Evolutionary conservation across 1,284 basidiomycete species (phyloP).

Genomic region (Meripilus lineatus): DNA sequence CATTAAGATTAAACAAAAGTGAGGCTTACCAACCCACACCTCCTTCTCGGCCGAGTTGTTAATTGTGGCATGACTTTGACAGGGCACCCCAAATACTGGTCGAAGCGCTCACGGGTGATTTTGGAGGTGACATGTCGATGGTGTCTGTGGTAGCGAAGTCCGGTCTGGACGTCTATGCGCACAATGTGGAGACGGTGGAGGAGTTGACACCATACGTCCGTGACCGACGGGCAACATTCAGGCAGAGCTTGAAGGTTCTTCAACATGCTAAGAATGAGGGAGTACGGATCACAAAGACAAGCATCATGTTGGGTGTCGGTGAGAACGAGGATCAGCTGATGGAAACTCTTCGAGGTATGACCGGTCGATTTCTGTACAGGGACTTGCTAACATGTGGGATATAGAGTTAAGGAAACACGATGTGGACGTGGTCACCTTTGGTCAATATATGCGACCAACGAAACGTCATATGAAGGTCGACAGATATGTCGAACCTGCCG

Average conservation of each 20-base stretch:
- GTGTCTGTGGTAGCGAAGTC: conserved; percentile 86
- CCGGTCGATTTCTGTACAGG: not conserved
- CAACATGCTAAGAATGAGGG: conserved; percentile 79
- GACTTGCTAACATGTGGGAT: conserved; percentile 5
- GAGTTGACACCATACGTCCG: conserved; percentile 92
- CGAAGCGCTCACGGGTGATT: conserved; percentile 96
- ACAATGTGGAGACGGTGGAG: conserved; percentile 97
- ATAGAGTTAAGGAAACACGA: conserved; percentile 82
- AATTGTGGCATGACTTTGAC: conserved; percentile 3
- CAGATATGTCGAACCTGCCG: conserved; percentile 90
- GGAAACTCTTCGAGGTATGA: conserved; percentile 75
- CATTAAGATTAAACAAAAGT: conserved; percentile 93
- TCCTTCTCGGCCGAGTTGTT: not conserved
- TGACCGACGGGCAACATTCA: conserved; percentile 91
- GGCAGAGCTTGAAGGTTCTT: conserved; percentile 85
- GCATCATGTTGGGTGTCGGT: conserved; percentile 98
- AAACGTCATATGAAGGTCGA: conserved; percentile 99
- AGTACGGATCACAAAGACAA: conserved; percentile 93
- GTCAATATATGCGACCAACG: conserved; percentile 99
- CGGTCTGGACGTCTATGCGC: conserved; percentile 96
- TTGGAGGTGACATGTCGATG: conserved; percentile 72
- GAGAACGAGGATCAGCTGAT: conserved; percentile 85
- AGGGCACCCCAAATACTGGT: conserved; percentile 94
- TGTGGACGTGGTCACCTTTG: conserved; percentile 98
- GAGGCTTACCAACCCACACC: conserved; percentile 17